Conservation (phyloP, 129 eudicot genomes). For the sunflower (Helianthus annuus) region DNA sequence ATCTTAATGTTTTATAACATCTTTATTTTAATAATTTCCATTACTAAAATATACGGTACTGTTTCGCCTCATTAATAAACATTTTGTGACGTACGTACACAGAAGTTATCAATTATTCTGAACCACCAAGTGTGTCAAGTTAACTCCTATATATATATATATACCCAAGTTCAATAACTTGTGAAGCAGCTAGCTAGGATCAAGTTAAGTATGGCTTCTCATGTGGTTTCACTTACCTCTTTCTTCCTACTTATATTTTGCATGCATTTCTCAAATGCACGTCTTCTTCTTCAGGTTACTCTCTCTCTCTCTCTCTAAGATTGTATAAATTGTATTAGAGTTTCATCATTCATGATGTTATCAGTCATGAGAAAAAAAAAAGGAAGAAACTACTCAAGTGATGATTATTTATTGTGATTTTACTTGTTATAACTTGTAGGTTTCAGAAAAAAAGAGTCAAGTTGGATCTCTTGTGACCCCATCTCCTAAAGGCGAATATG, state of each 20-base stretch:
- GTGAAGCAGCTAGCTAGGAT: background rate
- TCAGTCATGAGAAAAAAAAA: background rate
- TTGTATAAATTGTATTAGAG: background rate
- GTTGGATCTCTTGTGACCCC: background rate
- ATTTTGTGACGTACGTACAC: background rate
- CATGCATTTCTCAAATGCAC: constrained; percentile 48
- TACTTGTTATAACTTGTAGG: constrained; percentile 17
- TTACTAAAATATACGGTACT: too few relatives aligned
- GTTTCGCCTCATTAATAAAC: too few relatives aligned
- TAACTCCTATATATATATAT: constrained; percentile 11
- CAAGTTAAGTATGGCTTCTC: constrained; percentile 22
- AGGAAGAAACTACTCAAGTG: background rate
- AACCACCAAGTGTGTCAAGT: background rate
- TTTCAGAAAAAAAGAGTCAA: constrained; percentile 9
- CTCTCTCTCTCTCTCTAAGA: constrained; percentile 3
- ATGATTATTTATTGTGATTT: background rate
- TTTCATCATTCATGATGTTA: background rate
- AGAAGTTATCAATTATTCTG: background rate
- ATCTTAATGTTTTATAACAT: too few relatives aligned
- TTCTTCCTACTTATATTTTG: constrained; percentile 21
- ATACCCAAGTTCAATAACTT: constrained; percentile 11
- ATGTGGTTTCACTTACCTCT: constrained; percentile 4
- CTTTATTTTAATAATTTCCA: too few relatives aligned
- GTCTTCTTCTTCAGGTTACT: constrained; percentile 32
- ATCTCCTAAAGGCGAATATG: background rate